These are phyloP conservation scores for Graphium sp. DNA, from an alignment of 2,329 filamentous ascomycete genomes.

Conservation along the genomic window DNA sequence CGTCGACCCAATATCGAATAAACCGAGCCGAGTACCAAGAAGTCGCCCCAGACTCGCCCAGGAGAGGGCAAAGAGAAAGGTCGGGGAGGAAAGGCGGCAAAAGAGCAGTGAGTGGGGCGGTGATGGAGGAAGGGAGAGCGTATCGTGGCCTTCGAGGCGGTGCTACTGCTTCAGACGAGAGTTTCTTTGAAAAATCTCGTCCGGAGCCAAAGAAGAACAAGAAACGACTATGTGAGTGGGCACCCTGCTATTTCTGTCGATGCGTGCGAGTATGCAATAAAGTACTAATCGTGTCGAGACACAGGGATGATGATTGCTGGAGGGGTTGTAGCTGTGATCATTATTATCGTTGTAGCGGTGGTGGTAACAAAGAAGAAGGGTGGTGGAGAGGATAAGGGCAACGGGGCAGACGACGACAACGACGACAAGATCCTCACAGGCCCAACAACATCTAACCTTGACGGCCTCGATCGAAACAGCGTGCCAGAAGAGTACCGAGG, in stretches of 20 bases:
- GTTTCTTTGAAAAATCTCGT: constrained; percentile 25
- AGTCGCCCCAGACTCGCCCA: constrained; percentile 8
- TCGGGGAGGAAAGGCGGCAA: constrained; percentile 13
- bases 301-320: constrained; percentile 39
- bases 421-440: constrained; percentile 49
- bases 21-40: constrained; percentile 16
- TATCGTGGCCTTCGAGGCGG: constrained; percentile 24
- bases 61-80: constrained; percentile 5
- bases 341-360: constrained; percentile 52
- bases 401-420: constrained; percentile 8
- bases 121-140: constrained; percentile 49
- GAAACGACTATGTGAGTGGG: constrained; percentile 4
- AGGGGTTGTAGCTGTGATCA: constrained; percentile 37
- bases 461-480: constrained; percentile 18
- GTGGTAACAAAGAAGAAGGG: constrained; percentile 45
- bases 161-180: constrained; percentile 26
- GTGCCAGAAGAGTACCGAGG: constrained; percentile 53
- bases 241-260: not conserved
- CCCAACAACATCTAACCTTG: constrained; percentile 20
- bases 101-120: constrained; percentile 52
- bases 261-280: constrained; percentile 7
- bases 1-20: constrained; percentile 18
- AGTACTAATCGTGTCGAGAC: constrained; percentile 22
- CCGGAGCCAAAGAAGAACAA: constrained; percentile 2
- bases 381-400: constrained; percentile 43